Evolutionary conservation across 163 green algal species (phyloP).

Genomic region (Chlorella variabilis): DNA sequence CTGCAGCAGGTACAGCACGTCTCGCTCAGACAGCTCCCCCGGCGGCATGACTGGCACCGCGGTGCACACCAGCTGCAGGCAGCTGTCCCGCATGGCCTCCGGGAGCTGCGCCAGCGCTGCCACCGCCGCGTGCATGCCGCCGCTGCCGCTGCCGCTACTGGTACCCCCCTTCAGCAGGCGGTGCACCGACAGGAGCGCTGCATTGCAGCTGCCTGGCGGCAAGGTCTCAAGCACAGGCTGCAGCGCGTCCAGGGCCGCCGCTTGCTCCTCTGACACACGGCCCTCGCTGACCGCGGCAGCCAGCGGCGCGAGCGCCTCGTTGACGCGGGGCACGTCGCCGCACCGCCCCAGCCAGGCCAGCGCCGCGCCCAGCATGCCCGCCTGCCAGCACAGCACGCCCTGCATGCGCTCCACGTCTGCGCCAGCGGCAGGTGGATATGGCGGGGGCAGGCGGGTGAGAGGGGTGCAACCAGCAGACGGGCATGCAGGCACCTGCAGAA

Average conservation of each 20-base stretch:
- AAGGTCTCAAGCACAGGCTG: conserved; percentile 14
- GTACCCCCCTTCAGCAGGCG: conserved; percentile 11
- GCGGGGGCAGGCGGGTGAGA: not conserved
- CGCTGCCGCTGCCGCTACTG: not conserved
- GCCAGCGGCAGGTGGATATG: not conserved
- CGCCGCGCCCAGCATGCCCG: conserved; percentile 25
- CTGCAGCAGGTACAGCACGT: conserved; percentile 32
- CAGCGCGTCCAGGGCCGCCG: not conserved
- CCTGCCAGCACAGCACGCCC: conserved; percentile 51
- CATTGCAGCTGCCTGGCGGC: conserved; percentile 24
- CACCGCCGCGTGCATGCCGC: conserved; percentile 30
- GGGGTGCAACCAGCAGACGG: not conserved
- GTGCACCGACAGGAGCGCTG: conserved; percentile 27
- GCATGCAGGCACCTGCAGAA: too few relatives aligned
- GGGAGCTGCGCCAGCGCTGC: conserved; percentile 24
- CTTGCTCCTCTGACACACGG: not conserved
- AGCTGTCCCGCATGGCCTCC: conserved; percentile 11
- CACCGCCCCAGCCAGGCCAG: conserved; percentile 27
- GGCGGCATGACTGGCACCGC: conserved; percentile 11
- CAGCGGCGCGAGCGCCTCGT: conserved; percentile 11
- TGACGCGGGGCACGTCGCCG: conserved; percentile 1
- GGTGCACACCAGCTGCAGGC: conserved; percentile 36
- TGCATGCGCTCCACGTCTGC: conserved; percentile 29
- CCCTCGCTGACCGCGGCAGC: conserved; percentile 1
- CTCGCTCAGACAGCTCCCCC: conserved; percentile 9